A percentile compares a stretch with the other conserved stretches of the same genome.
These are phyloP conservation scores for Plasmodium chabaudi DNA, from an alignment of 169 alveolate genomes.

Conservation along the genomic window DNA sequence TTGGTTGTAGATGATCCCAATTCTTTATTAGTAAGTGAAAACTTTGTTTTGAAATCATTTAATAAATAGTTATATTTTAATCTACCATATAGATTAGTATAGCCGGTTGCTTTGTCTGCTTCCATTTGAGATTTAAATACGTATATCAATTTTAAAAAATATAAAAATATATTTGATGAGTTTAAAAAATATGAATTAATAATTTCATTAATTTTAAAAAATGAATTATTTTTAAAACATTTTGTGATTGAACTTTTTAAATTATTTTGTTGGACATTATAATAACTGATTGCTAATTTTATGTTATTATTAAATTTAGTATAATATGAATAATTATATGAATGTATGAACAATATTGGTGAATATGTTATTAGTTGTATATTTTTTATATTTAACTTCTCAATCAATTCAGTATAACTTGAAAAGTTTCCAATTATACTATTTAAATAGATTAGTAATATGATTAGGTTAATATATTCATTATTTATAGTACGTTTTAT, in stretches of 20 bases:
- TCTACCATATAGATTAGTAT: constrained; percentile 25
- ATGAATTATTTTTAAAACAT: constrained; percentile 60
- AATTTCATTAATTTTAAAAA: constrained; percentile 68
- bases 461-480: constrained; percentile 48
- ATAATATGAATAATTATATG: constrained; percentile 50
- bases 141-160: constrained; percentile 42
- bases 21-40: background rate
- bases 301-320: constrained; percentile 7
- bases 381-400: constrained; percentile 55
- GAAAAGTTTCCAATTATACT: constrained; percentile 47
- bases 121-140: constrained; percentile 34
- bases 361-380: constrained; percentile 55
- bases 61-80: constrained; percentile 26
- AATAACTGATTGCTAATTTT: constrained; percentile 39
- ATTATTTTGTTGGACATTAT: constrained; percentile 51
- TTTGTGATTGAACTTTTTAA: constrained; percentile 29
- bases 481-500: constrained; percentile 30
- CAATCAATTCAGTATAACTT: constrained; percentile 16
- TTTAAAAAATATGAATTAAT: constrained; percentile 50
- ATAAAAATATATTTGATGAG: constrained; percentile 38
- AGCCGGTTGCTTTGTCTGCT: constrained; percentile 13
- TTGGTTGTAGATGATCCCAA: background rate
- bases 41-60: constrained; percentile 34
- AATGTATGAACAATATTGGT: constrained; percentile 47
- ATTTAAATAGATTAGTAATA: constrained; percentile 41